Base-by-base conservation (phyloP, 1,284 basidiomycete species). In the Sutorius eximius region DNA sequence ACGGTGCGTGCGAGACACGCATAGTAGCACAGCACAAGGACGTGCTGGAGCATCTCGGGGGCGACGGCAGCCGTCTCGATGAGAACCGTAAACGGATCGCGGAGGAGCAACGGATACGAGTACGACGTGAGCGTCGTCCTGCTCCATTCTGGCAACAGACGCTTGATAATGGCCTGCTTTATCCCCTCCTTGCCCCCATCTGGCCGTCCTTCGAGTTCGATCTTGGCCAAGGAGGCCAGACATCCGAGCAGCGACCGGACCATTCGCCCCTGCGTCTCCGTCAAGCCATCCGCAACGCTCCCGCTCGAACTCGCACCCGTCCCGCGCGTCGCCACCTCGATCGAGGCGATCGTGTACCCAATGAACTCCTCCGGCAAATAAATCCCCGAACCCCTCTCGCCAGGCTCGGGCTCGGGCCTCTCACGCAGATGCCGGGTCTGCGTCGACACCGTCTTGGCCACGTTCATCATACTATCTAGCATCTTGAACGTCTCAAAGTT, bases 291-390 rank as follows among this genome's bases (percentile, higher is more conserved):
- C 2, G 85, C 86, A 47, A 93, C 77, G 13, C 82, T 73, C 7
- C 79, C 82, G 16, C 76, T 40, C 13, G 33, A 29, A 3, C 75
- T 7, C 72, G 68, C 5, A 69, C 80, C 81, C 9, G 80, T 72
- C 2, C 93, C 93, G 32, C 95, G 82, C 52, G 88, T 83, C 0
- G 89, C 82, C 22, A 91, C 82, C 72, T 98, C 95, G 51, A 92
- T 81, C n/a, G 83, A 78, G 2, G 87, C 77, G 44, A 98, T 81
- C 0, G 93, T 95, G 69, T 95, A 97, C 2, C 86, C 91, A n/a
- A 96, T 77, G 33, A 97, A 75, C 59, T 96, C 93, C 62, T 95
- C 91, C 0, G 95, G 92, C 3, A 98, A 76, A 65, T 95, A 95
- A 56, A 94, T 82, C 0, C 89, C 89, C 2, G 81, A 81, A 0